Evolutionary conservation across 2,329 filamentous ascomycete genomes (phyloP), one percentile per base, ranked within the genome.

Genomic region (Zalaria obscura): DNA sequence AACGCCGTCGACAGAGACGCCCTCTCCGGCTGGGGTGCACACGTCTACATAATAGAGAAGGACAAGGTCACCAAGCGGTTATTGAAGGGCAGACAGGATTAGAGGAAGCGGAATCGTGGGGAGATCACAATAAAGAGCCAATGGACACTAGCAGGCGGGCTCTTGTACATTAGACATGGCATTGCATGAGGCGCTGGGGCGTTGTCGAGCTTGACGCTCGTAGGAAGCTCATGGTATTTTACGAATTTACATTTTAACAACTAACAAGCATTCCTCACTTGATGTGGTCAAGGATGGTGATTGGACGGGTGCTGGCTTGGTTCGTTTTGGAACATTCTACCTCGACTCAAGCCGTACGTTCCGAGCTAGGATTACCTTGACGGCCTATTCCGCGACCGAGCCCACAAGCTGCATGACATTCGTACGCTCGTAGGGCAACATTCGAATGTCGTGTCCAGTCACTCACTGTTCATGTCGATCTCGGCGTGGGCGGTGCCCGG

Each of bases 21-120:
- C 40, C 73, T 98, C 49, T 95, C 89, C 32, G 91, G 91, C 50
- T 96, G 91, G 91, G 91, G 91, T 61, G 91, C 91, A 33, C 87
- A 98, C 60, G 91, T 98, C 54, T 98, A 96, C 70, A 93, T 98
- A 59, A 93, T 98, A 64, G 91, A 96, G 73, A 98, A 98, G 76
- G 88, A 94, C 70, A 96, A 96, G 83, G 85, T 98, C 49, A 96
- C 91, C 58, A 95, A 96, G 81, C 76, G 91, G 63, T 78, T 98
- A 78, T 72, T 98, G 64, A 96, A 96, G 78, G 88, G 88, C 60
- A 79, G 88, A 71, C 89, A 96, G 70, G 89, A 96, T 46, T 71
- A 65, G 39, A 41, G 36, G 18, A 18, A 18, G 18, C 18, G 18
- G 18, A 18, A 18, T 18, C 18, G 18, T 18, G 18, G 18, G 18